Conservation (phyloP, 352 stramenopile genomes). For the Phytophthora chlamydospora region DNA sequence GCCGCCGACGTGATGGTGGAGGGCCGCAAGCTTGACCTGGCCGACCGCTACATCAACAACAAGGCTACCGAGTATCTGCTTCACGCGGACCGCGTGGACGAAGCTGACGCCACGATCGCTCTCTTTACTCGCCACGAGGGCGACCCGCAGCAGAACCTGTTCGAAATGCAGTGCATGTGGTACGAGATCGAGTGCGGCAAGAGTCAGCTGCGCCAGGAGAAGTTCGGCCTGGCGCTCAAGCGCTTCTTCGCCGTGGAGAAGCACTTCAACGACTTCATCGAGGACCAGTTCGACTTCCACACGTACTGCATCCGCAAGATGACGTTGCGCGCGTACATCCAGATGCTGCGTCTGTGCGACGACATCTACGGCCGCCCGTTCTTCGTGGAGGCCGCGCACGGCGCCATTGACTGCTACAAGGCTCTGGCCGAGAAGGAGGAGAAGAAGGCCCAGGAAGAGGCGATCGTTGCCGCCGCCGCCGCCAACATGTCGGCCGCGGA, state of each 20-base stretch:
- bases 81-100: slow-evolving; percentile 90
- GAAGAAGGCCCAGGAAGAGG: slow-evolving; percentile 39
- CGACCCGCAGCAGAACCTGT: slow-evolving; percentile 97
- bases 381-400: slow-evolving; percentile 89
- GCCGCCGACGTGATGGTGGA: slow-evolving; percentile 93
- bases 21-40: slow-evolving; percentile 94
- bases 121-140: slow-evolving; percentile 97
- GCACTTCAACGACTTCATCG: slow-evolving; percentile 97
- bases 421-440: slow-evolving; percentile 77
- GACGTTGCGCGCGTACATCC: slow-evolving; percentile 95
- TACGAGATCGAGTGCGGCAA: slow-evolving; percentile 94
- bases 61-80: slow-evolving; percentile 98
- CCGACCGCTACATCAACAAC: slow-evolving; percentile 99
- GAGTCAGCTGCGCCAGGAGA: slow-evolving; percentile 63
- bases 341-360: slow-evolving; percentile 95
- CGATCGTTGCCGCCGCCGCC: slow-evolving; percentile 43
- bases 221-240: slow-evolving; percentile 92
- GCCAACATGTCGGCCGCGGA: slow-evolving; percentile 92
- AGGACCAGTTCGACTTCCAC: slow-evolving; percentile 99
- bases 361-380: slow-evolving; percentile 90
- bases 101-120: slow-evolving; percentile 94
- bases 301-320: slow-evolving; percentile 99
- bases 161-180: slow-evolving; percentile 99
- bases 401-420: slow-evolving; percentile 92
- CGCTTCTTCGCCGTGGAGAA: slow-evolving; percentile 96